A percentile compares a stretch with the other conserved stretches of the same genome.
Conservation (phyloP, 352 stramenopile species). For the Phytophthora brassicae region DNA sequence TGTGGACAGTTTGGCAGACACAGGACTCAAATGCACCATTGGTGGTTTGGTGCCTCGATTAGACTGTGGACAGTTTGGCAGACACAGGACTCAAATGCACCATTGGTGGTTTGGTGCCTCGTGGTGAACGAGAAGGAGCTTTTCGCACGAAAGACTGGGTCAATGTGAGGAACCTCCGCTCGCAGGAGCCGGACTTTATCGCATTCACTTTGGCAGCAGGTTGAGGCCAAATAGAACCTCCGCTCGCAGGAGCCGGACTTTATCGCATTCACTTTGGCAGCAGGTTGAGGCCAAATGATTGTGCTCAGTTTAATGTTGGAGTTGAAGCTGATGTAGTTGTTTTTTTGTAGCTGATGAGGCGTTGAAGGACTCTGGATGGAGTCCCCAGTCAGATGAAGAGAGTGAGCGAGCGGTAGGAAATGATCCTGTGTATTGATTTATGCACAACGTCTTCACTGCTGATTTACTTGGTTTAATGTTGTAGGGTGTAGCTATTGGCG, state of each 20-base stretch:
- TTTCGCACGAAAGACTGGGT: conserved; percentile 75
- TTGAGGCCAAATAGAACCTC: conserved; percentile 44
- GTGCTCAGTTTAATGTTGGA: background rate
- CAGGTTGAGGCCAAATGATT: conserved; percentile 38
- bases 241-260: conserved; percentile 83
- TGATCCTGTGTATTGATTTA: background rate
- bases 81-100: conserved; percentile 66
- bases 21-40: conserved; percentile 68
- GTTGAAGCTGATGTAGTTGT: conserved; percentile 1
- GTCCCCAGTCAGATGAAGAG: conserved; percentile 60
- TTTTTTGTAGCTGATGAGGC: conserved; percentile 73
- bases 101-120: conserved; percentile 73
- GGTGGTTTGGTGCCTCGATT: conserved; percentile 66
- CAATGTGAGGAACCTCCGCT: conserved; percentile 66
- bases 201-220: conserved; percentile 80
- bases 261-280: conserved; percentile 82
- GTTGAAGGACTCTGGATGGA: conserved; percentile 76
- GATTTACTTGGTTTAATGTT: too few relatives aligned
- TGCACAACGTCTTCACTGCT: too few relatives aligned
- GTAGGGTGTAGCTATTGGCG: conserved; percentile 83
- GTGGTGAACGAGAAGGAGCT: conserved; percentile 45
- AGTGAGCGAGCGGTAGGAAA: conserved; percentile 56
- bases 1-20: conserved; percentile 57
- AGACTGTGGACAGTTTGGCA: conserved; percentile 58
- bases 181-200: conserved; percentile 86